Evolutionary conservation across 2,329 filamentous ascomycete species (phyloP).

Genomic region (Cytospora leucostoma): DNA sequence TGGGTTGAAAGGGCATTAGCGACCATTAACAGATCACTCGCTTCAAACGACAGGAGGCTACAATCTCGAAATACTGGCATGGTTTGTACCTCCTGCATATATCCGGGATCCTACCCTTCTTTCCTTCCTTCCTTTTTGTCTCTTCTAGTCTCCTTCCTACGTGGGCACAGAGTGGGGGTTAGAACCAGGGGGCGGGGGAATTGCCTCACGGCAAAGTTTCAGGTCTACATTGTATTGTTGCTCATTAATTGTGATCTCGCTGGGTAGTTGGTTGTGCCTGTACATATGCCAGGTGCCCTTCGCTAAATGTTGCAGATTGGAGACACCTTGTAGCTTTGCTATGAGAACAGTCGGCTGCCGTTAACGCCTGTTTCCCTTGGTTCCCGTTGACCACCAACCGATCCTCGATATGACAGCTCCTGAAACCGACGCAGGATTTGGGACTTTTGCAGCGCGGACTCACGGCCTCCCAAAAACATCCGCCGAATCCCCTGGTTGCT

Average conservation of each 20-base stretch:
- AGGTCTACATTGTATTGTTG: slow-evolving; percentile 10
- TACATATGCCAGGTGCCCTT: slow-evolving; percentile 1
- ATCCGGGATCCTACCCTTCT: slow-evolving; percentile 1
- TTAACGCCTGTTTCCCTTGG: background rate
- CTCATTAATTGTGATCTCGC: background rate
- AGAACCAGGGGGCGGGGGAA: slow-evolving; percentile 37
- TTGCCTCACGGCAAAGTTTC: slow-evolving; percentile 41
- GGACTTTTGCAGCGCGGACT: background rate
- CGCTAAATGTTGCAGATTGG: background rate
- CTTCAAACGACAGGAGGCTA: background rate
- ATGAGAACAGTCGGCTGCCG: background rate
- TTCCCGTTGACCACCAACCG: background rate
- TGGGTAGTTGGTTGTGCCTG: background rate
- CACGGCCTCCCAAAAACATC: background rate
- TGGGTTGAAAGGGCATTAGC: background rate
- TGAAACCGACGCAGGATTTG: background rate
- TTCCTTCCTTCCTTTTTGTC: slow-evolving; percentile 12
- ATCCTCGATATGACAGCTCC: background rate
- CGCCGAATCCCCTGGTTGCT: background rate
- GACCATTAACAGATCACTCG: background rate
- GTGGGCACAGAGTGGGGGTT: slow-evolving; percentile 8
- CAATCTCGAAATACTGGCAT: background rate
- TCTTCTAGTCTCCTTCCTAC: slow-evolving; percentile 27
- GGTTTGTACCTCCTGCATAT: slow-evolving; percentile 3
- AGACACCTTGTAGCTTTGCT: background rate